Evolutionary conservation across 2,329 filamentous ascomycete genomes (phyloP).

Genomic region (Blastomyces emzantsi): DNA sequence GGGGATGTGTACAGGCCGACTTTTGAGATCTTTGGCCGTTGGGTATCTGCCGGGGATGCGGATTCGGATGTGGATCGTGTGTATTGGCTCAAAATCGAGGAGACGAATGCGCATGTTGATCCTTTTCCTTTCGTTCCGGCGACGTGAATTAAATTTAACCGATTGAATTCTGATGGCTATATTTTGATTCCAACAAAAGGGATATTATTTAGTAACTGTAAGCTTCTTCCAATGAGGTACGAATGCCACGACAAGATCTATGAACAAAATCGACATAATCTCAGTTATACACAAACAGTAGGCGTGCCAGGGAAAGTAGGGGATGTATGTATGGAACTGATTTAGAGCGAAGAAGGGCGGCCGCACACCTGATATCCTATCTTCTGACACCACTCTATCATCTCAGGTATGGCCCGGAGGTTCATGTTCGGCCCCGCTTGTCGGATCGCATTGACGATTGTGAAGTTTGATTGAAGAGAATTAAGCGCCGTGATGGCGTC

Average conservation of each 20-base stretch:
- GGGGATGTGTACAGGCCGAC: conserved; percentile 80
- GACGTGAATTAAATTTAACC: conserved; percentile 63
- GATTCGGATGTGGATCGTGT: conserved; percentile 30
- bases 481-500: conserved; percentile 67
- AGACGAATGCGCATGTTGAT: conserved; percentile 74
- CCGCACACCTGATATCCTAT: conserved; percentile 62
- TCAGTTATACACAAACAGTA: background rate
- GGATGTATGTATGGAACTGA: background rate
- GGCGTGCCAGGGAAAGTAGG: background rate
- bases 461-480: conserved; percentile 69
- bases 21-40: conserved; percentile 37
- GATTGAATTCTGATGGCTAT: conserved; percentile 53
- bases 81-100: conserved; percentile 64
- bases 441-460: conserved; percentile 65
- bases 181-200: background rate
- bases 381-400: conserved; percentile 65
- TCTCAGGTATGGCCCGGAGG: conserved; percentile 67
- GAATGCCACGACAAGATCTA: background rate
- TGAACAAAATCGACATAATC: background rate
- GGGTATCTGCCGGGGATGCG: conserved; percentile 21
- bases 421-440: conserved; percentile 68
- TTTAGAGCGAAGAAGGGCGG: conserved; percentile 13
- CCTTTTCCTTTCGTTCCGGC: conserved; percentile 94
- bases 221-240: background rate
- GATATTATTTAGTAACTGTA: background rate